These are phyloP conservation scores for Lactarius quietus DNA, from an alignment of 768 basidiomycete species.

Conservation along the genomic window DNA sequence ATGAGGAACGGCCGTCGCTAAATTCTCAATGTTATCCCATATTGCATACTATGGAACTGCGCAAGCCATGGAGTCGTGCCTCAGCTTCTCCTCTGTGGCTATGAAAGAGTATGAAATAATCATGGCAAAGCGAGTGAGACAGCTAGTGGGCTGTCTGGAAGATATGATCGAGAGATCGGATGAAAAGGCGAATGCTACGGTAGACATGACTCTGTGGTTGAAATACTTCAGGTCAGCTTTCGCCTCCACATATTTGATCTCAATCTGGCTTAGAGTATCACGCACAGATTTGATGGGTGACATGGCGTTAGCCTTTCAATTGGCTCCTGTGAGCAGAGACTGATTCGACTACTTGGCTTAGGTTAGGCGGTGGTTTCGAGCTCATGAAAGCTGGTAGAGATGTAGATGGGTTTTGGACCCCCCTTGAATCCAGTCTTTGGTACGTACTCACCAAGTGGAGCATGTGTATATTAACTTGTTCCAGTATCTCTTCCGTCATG, in stretches of 20 bases:
- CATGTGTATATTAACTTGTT: background rate
- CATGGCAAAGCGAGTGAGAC: constrained; percentile 36
- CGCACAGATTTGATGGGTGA: constrained; percentile 44
- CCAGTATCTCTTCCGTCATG: background rate
- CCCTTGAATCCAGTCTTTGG: background rate
- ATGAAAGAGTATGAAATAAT: constrained; percentile 46
- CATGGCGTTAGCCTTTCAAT: constrained; percentile 33
- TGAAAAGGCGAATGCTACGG: constrained; percentile 21
- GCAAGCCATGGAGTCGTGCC: background rate
- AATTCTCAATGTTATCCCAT: background rate
- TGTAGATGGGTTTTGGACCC: background rate
- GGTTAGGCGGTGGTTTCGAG: constrained; percentile 2
- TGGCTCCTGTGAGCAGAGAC: background rate
- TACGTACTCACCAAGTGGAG: background rate
- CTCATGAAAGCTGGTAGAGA: background rate
- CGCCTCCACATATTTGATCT: background rate
- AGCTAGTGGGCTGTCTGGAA: constrained; percentile 41
- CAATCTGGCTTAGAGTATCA: background rate
- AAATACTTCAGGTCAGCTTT: constrained; percentile 39
- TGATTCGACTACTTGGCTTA: background rate
- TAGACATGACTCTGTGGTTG: constrained; percentile 37
- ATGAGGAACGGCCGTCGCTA: background rate
- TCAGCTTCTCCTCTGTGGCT: constrained; percentile 41
- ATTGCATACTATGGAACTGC: background rate
- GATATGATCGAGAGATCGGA: constrained; percentile 20